These are phyloP conservation scores for Colletotrichum sp. DNA, from an alignment of 2,329 filamentous ascomycete species.

Conservation along the genomic window DNA sequence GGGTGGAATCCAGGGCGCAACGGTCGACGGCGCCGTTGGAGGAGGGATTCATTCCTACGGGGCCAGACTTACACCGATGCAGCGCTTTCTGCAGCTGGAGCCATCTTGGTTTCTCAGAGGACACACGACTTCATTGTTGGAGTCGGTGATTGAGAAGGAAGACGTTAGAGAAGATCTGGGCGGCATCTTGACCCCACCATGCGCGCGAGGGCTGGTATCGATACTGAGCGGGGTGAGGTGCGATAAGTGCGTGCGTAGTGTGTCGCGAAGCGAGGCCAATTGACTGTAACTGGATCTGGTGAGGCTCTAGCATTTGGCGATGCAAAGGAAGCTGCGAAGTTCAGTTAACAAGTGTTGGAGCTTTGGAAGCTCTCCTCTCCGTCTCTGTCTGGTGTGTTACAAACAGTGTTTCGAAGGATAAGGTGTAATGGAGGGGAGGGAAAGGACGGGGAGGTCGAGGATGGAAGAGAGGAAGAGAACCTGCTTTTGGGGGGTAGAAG, in stretches of 20 bases:
- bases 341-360: conserved; percentile 9
- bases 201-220: conserved; percentile 33
- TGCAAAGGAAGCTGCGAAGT: conserved; percentile 1
- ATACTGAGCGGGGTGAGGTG: conserved; percentile 39
- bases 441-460: conserved; percentile 28
- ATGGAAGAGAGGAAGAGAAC: conserved; percentile 4
- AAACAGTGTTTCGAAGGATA: conserved; percentile 25
- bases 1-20: background rate
- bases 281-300: conserved; percentile 28
- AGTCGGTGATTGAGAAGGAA: conserved; percentile 90
- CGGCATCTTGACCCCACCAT: conserved; percentile 80
- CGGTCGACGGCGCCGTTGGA: background rate
- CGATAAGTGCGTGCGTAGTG: conserved; percentile 27
- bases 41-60: background rate
- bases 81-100: conserved; percentile 96
- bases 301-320: conserved; percentile 16
- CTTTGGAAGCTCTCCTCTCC: conserved; percentile 20
- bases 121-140: conserved; percentile 96
- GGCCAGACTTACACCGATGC: conserved; percentile 84
- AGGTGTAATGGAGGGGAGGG: conserved; percentile 21
- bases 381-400: conserved; percentile 30
- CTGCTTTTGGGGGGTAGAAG: conserved; percentile 21
- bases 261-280: conserved; percentile 33
- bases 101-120: conserved; percentile 95
- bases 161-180: conserved; percentile 85